Evolutionary conservation across 495 filamentous ascomycete genomes (phyloP), one percentile per base, ranked within the genome.

Genomic region (Penicillium longicatenatum): DNA sequence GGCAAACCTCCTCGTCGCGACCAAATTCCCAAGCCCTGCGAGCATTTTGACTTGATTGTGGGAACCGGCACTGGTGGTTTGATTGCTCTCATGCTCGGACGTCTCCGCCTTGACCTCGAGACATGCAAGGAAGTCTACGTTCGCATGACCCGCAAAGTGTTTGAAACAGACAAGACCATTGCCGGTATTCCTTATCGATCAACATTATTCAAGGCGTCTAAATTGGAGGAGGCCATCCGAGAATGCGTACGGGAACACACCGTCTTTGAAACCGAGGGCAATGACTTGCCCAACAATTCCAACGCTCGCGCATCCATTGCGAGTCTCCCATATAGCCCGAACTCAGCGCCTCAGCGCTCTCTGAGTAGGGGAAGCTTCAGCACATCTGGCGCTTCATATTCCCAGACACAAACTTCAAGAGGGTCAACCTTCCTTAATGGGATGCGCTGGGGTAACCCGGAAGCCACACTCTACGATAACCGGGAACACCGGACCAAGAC

Each of bases 91-190:
- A 98, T 98, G 95, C 81, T 98, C 21, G 94, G 94, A 10, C 84
- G 94, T 41, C 75, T 98, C 64, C 88, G 94, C 45, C 82, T 98
- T 63, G 92, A 98, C 64, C 75, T 98, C 26, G 93, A 97, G 69
- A 94, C 91, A 2, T 97, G 93, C 82, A 97, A 96, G 74, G 88
- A 96, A 58, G 86, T 97, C 11, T 98, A 98, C 64, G 90, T 96
- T 57, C 87, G 90, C 54, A 89, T 98, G 81, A 98, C 94, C 39
- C 86, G 88, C 62, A 86, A 86, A 67, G 95, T 98, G 0, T 98
- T 98, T 61, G 92, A 97, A 72, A 97, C 94, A 10, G 95, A 98
- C 75, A 98, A 98, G 76, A 98, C 93, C 7, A 85, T 98, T 58
- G 90, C 89, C 17, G 94, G 93, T 14, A 94, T 98, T 53, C 94